Evolutionary conservation across 306 rosid genomes (phyloP).

Genomic region (Mimosa bimucronata): DNA sequence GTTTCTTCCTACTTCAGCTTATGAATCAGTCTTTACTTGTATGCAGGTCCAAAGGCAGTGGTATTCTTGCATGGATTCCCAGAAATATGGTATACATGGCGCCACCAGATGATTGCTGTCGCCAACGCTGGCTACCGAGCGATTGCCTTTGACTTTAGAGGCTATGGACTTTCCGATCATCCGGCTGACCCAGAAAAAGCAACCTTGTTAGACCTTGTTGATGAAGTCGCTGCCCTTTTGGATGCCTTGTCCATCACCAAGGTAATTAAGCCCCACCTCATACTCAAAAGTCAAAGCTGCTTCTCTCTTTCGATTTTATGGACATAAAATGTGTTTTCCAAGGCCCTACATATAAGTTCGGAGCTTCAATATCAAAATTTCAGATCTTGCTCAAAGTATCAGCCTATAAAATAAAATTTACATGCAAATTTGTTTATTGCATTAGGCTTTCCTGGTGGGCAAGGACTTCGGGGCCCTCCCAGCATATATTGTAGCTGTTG

Average conservation of each 20-base stretch:
- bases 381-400: not conserved
- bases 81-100: slow-evolving; percentile 85
- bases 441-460: slow-evolving; percentile 57
- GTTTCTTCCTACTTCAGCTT: not conserved
- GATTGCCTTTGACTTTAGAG: slow-evolving; percentile 70
- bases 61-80: slow-evolving; percentile 81
- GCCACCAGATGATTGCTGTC: slow-evolving; percentile 71
- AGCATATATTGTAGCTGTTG: slow-evolving; percentile 47
- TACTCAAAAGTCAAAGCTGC: not conserved
- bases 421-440: not conserved
- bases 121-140: slow-evolving; percentile 72
- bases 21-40: not conserved
- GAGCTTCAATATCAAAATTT: not conserved
- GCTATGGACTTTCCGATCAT: slow-evolving; percentile 79
- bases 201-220: slow-evolving; percentile 46
- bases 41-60: slow-evolving; percentile 63
- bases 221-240: slow-evolving; percentile 53
- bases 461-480: slow-evolving; percentile 61
- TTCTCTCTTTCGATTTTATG: not conserved
- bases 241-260: slow-evolving; percentile 59
- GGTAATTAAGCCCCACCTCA: slow-evolving; percentile 34
- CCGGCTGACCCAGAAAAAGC: slow-evolving; percentile 60
- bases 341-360: not conserved
- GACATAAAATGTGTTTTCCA: no score
- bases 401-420: no score